Conservation (phyloP, 805 yeast species). For the Starmera dryadoides region DNA sequence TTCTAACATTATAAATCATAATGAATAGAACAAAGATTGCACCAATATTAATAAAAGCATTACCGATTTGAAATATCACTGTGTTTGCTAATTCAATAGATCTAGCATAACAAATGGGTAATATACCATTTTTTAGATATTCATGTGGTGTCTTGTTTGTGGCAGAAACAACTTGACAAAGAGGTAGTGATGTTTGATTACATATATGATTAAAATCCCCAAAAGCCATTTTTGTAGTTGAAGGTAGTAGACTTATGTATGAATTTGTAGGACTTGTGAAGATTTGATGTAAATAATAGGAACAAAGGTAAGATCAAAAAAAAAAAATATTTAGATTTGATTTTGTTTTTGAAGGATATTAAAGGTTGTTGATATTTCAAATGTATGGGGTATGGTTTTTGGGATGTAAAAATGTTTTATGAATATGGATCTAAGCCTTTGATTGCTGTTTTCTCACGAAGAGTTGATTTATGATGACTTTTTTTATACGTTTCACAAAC, state of each 20-base stretch:
- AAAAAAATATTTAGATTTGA: too few species aligned
- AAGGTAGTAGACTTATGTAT: too few species aligned
- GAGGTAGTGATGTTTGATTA: slow-evolving; percentile 61
- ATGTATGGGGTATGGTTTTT: too few species aligned
- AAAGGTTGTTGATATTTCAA: too few species aligned
- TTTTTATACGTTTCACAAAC: background rate
- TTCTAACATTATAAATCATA: slow-evolving; percentile 68
- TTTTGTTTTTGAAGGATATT: too few species aligned
- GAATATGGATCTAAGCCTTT: too few species aligned
- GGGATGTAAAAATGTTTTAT: too few species aligned
- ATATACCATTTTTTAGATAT: slow-evolving; percentile 47
- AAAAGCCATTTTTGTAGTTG: background rate
- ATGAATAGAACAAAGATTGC: slow-evolving; percentile 57
- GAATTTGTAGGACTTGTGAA: too few species aligned
- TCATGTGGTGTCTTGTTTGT: slow-evolving; percentile 22
- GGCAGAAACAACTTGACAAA: slow-evolving; percentile 70
- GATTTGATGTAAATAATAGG: too few species aligned
- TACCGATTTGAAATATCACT: slow-evolving; percentile 81
- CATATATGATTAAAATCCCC: slow-evolving; percentile 32
- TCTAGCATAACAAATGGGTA: slow-evolving; percentile 79
- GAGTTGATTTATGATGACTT: background rate
- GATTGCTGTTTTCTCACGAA: too few species aligned
- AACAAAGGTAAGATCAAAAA: background rate
- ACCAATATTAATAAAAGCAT: slow-evolving; percentile 78
- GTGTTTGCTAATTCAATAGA: slow-evolving; percentile 87